phyloP scores from a whole-genome alignment of 2,329 filamentous ascomycete genomes.

The Acrocalymma vagum region DNA sequence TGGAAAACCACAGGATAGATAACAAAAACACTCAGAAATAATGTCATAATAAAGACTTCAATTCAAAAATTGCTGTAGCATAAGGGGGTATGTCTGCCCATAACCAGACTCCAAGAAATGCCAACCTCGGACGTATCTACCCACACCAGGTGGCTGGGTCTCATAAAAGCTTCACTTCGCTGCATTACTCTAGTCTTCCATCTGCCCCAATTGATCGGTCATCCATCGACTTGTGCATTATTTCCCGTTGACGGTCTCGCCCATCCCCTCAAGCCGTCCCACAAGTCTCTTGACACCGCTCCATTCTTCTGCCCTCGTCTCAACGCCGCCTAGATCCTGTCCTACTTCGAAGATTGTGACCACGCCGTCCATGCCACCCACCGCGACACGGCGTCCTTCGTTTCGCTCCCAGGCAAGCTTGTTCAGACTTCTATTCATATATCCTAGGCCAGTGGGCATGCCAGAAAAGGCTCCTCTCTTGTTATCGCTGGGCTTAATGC shows the following conservation, averaged over 20 bases:
- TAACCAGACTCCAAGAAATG: slow-evolving; percentile 15
- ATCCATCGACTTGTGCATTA: slow-evolving; percentile 5
- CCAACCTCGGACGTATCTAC: no score
- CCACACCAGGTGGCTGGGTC: no score
- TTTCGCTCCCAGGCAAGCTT: slow-evolving; percentile 93
- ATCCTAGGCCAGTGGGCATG: slow-evolving; percentile 57
- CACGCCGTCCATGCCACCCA: slow-evolving; percentile 89
- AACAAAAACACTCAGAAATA: no score
- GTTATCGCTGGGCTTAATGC: slow-evolving; percentile 73
- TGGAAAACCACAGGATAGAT: no score
- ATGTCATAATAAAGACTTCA: no score
- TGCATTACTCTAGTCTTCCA: neutral
- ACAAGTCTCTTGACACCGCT: slow-evolving; percentile 90
- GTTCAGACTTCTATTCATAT: slow-evolving; percentile 87
- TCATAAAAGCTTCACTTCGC: no score
- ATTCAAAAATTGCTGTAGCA: no score
- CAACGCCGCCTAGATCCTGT: slow-evolving; percentile 81
- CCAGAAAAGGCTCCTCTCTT: slow-evolving; percentile 42
- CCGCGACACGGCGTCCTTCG: slow-evolving; percentile 86
- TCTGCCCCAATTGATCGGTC: slow-evolving; percentile 1
- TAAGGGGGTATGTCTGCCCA: slow-evolving; percentile 21
- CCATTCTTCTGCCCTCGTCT: slow-evolving; percentile 91
- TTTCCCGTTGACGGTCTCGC: slow-evolving; percentile 33
- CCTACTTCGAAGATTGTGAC: slow-evolving; percentile 95
- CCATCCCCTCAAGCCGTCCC: slow-evolving; percentile 69